Evolutionary conservation across 2,329 filamentous ascomycete species (phyloP), one percentile per base, ranked within the genome.

Genomic region (Pseudogymnoascus sp.): DNA sequence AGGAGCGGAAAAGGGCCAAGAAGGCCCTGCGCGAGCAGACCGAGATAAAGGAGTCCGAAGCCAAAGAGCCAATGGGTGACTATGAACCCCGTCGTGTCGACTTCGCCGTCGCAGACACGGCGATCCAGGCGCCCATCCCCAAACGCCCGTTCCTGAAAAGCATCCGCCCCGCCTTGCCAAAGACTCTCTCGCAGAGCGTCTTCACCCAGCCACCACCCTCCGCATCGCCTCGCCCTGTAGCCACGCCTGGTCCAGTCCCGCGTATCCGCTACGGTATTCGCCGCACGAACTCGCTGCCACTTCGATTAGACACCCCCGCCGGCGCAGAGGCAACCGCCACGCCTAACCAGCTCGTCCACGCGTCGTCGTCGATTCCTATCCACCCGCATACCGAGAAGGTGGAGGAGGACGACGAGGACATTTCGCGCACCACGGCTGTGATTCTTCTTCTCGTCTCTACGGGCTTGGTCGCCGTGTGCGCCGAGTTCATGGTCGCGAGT

Each of bases 211-310:
- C 78, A 5, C 71, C 75, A 1, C 64, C 72, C 6, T 70, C 71
- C 4, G 70, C 77, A 3, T 66, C 75, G 7, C 33, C 59, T 14
- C 37, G 21, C 11, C 40, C 63, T 6, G 60, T 65, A 31, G 47
- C 37, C 11, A 21, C 53, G 6, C 19, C 29, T 0, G 79, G 82
- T 2, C 77, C 80, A 10, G 78, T 85, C 47, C 83, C 84, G 5
- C 80, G 81, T 31, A 81, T 86, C 64, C 79, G 82, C 44, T 83
- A 84, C 67, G 83, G 84, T n/a, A 85, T 91, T 62, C 86, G 88
- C 63, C 82, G 89, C 62, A 90, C 89, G 19, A 90, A 84, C 72
- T 92, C 89, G 0, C 80, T 92, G 2, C 89, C 89, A 0, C 87
- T 88, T 69, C 82, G 87, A 82, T 65, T 75, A 77, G 61, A 66